Conservation (phyloP, 2,329 filamentous ascomycete genomes). For the Fusarium irregulare region DNA sequence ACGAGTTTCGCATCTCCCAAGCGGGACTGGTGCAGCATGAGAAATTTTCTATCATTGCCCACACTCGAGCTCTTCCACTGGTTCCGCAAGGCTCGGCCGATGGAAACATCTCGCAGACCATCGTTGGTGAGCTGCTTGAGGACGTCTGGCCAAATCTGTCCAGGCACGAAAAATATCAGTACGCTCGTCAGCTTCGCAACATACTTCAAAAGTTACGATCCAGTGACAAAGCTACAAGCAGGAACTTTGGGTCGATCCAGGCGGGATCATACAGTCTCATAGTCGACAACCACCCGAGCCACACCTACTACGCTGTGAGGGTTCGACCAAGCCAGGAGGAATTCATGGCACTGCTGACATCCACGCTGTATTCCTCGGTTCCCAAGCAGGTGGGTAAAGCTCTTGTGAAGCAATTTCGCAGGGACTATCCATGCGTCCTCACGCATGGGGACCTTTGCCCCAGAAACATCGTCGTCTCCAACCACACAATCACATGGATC, state of each 20-base stretch:
- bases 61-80: conserved; percentile 30
- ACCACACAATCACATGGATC: conserved; percentile 42
- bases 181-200: conserved; percentile 45
- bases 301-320: conserved; percentile 48
- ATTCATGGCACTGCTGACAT: conserved; percentile 45
- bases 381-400: conserved; percentile 39
- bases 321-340: conserved; percentile 14
- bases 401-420: conserved; percentile 35
- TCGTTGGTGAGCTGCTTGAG: conserved; percentile 46
- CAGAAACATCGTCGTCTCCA: conserved; percentile 46
- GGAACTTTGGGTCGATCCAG: conserved; percentile 34
- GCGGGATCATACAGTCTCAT: conserved; percentile 42
- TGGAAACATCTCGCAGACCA: conserved; percentile 16
- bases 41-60: conserved; percentile 13
- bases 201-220: conserved; percentile 42
- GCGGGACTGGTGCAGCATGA: conserved; percentile 38
- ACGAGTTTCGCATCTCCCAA: conserved; percentile 35
- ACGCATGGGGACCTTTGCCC: conserved; percentile 46
- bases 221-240: not conserved
- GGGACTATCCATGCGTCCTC: conserved; percentile 33
- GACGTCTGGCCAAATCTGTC: conserved; percentile 44
- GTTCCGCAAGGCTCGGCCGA: conserved; percentile 11
- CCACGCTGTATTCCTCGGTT: conserved; percentile 44
- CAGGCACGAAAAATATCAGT: conserved; percentile 38
- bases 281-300: conserved; percentile 44